Evolutionary conservation across 768 basidiomycete species (phyloP), one percentile per base, ranked within the genome.

Genomic region (Phaeotremella fagi): DNA sequence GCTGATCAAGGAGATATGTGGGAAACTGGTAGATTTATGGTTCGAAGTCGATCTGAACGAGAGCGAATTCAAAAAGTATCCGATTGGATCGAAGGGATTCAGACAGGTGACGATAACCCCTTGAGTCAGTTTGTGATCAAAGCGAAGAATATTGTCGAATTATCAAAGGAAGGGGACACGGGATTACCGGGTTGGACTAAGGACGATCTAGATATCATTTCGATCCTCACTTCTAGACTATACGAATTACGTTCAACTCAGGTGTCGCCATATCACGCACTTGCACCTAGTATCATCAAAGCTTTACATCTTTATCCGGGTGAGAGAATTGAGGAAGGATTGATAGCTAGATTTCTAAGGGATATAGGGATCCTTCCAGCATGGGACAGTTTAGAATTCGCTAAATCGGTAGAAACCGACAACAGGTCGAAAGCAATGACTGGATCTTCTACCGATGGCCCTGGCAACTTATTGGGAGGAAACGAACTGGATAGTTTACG

Each of bases 321-420:
- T 12, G 54, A 55, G 23, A 26, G 48, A 1, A 27, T 51, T 26
- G 63, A 62, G 29, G 31, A 54, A 71, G 81, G 22, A 76, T 80
- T 60, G 2, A 47, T 74, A 2, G 47, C 75, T 74, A 52, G 43
- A 4, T 72, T 85, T 20, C 77, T 95, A 29, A 68, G 82, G 15
- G 82, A 88, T 41, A 64, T 94, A 14, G 91, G 94, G 5, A 80
- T 84, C 5, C 67, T 87, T 20, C 79, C 85, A 1, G 84, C 86
- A 1, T 95, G 92, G 92, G 83, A 90, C 59, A 85, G 90, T 60
- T 56, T 82, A 26, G 74, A 76, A 4, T 78, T 77, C 44, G 53
- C 57, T 4, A 59, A 59, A 47, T 29, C 33, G 3, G 35, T 46
- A 16, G 63, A 64, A 35, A 22, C 55, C 31, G 63, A 58, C 28